These are phyloP conservation scores for Cladophialophora chaetospira DNA, from an alignment of 2,329 filamentous ascomycete genomes.

Conservation along the genomic window DNA sequence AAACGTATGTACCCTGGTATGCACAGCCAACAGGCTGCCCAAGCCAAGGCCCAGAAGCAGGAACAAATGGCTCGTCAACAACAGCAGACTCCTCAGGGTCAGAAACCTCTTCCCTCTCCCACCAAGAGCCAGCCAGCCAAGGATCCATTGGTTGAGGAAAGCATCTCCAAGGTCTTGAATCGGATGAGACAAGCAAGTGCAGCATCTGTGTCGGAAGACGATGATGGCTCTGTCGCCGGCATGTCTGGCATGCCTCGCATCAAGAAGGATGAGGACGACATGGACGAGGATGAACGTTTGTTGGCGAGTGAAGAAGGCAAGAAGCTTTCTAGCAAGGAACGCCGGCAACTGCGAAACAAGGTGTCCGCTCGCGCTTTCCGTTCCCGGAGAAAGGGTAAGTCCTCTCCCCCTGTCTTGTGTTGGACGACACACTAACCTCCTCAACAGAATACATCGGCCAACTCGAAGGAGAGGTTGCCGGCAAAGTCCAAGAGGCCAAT, in stretches of 20 bases:
- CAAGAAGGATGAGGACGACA: slow-evolving; percentile 95
- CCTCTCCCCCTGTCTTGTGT: slow-evolving; percentile 1
- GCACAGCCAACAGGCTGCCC: slow-evolving; percentile 85
- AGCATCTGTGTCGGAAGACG: slow-evolving; percentile 55
- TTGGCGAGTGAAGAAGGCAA: slow-evolving; percentile 97
- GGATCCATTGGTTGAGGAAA: slow-evolving; percentile 81
- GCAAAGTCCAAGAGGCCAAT: slow-evolving; percentile 79
- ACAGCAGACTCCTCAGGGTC: slow-evolving; percentile 36
- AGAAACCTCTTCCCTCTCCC: slow-evolving; percentile 35
- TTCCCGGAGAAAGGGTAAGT: slow-evolving; percentile 93
- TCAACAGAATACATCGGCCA: slow-evolving; percentile 91
- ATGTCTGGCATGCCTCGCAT: slow-evolving; percentile 59
- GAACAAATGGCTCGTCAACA: slow-evolving; percentile 62
- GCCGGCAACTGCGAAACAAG: slow-evolving; percentile 96
- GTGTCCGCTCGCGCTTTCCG: slow-evolving; percentile 97
- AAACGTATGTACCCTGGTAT: slow-evolving; percentile 89
- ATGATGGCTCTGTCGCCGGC: slow-evolving; percentile 44
- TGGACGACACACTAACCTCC: slow-evolving; percentile 51
- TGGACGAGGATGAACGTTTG: slow-evolving; percentile 95
- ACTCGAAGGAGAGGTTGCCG: slow-evolving; percentile 84
- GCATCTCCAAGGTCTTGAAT: slow-evolving; percentile 88
- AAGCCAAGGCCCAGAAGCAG: slow-evolving; percentile 64
- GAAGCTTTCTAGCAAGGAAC: slow-evolving; percentile 97
- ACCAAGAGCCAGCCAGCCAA: slow-evolving; percentile 44
- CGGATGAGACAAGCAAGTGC: slow-evolving; percentile 81